A percentile compares a stretch with the other conserved stretches of the same genome.
These are phyloP conservation scores for Penicillium sp. DNA, from an alignment of 2,329 filamentous ascomycete genomes.

Conservation along the genomic window DNA sequence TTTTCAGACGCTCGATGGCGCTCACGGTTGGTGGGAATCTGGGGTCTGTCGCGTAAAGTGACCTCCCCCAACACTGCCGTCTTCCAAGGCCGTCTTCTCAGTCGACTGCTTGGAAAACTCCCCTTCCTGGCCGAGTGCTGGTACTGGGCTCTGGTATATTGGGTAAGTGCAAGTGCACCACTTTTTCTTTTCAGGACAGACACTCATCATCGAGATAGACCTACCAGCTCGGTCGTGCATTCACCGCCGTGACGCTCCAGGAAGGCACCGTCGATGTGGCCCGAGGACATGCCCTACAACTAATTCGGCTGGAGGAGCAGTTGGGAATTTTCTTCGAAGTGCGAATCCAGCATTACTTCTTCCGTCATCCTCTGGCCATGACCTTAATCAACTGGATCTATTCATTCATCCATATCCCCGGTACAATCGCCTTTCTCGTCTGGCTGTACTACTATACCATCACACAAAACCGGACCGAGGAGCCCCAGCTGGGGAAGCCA, in stretches of 20 bases:
- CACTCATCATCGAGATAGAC: conserved; percentile 49
- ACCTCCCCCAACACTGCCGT: conserved; percentile 60
- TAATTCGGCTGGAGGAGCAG: conserved; percentile 64
- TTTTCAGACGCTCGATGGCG: conserved; percentile 50
- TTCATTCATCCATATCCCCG: conserved; percentile 75
- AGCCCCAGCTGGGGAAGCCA: conserved; percentile 40
- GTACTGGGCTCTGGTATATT: conserved; percentile 76
- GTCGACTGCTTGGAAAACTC: conserved; percentile 62
- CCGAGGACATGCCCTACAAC: conserved; percentile 63
- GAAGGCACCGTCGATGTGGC: conserved; percentile 67
- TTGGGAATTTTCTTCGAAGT: conserved; percentile 65
- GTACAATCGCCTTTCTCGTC: conserved; percentile 67
- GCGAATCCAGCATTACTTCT: conserved; percentile 58
- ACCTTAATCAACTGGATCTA: conserved; percentile 70
- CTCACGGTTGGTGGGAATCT: conserved; percentile 49
- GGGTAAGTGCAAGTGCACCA: conserved; percentile 54
- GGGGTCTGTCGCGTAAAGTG: conserved; percentile 49
- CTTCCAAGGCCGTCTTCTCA: conserved; percentile 60
- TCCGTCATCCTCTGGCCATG: conserved; percentile 56
- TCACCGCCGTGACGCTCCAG: conserved; percentile 66
- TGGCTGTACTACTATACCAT: conserved; percentile 69
- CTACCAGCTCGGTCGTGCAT: conserved; percentile 70
- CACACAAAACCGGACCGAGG: conserved; percentile 53
- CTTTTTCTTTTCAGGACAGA: background rate
- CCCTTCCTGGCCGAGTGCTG: conserved; percentile 72